Percentiles rank a stretch among this genome's conserved stretches.
phyloP scores from a whole-genome alignment of 257 asterid genomes.

The Solanum chilense region DNA sequence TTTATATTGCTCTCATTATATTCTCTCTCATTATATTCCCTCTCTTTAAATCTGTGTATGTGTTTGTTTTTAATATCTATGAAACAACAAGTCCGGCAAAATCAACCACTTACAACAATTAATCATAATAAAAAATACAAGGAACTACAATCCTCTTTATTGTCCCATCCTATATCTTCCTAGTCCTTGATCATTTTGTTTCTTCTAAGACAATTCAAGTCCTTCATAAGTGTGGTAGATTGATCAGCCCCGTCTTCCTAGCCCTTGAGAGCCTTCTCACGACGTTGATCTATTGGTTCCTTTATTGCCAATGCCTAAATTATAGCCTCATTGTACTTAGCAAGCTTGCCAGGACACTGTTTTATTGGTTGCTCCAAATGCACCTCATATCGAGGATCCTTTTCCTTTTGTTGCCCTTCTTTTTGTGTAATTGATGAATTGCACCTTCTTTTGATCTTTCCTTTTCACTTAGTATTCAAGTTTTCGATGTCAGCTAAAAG shows the following conservation, averaged over 20 bases:
- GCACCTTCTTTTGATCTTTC: background rate
- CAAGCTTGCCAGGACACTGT: background rate
- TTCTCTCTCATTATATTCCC: background rate
- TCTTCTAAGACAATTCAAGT: background rate
- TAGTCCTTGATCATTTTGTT: background rate
- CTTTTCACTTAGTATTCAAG: background rate
- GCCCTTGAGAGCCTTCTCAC: conserved; percentile 7
- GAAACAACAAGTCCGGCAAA: background rate
- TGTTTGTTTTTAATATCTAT: background rate
- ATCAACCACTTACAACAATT: background rate
- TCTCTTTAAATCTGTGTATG: background rate
- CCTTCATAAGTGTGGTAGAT: background rate
- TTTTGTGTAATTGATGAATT: background rate
- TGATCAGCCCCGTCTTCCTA: background rate
- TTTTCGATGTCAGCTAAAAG: background rate
- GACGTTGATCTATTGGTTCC: background rate
- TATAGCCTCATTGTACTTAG: background rate
- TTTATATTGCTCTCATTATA: background rate
- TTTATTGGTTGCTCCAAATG: background rate
- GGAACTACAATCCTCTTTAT: background rate
- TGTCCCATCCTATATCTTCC: background rate
- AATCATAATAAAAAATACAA: background rate
- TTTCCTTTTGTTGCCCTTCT: background rate
- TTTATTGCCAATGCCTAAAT: background rate
- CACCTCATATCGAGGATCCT: background rate